A percentile compares a stretch with the other conserved stretches of the same genome.
Evolutionary conservation across 2,329 filamentous ascomycete genomes (phyloP).

Genomic region (Penicillium verrucosum): DNA sequence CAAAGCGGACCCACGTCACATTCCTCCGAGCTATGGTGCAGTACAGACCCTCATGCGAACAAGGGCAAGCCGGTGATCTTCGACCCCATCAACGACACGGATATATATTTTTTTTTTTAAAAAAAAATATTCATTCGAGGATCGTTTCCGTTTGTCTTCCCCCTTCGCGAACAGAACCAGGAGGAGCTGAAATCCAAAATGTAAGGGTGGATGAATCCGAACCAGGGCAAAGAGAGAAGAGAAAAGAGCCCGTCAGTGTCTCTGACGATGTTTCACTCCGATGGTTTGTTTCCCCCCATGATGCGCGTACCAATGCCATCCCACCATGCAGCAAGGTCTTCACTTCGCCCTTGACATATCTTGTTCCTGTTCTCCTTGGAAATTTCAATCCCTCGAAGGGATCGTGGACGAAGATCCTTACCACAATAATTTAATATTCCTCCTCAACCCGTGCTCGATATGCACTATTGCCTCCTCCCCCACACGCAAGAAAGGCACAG

Average conservation of each 20-base stretch:
- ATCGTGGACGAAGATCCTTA: neutral
- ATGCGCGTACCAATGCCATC: slow-evolving; percentile 1
- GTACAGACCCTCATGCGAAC: neutral
- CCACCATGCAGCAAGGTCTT: neutral
- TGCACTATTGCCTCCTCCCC: neutral
- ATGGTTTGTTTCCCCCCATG: neutral
- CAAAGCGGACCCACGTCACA: slow-evolving; percentile 3
- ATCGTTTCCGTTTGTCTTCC: slow-evolving; percentile 1
- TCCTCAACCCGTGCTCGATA: slow-evolving; percentile 6
- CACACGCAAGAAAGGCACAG: slow-evolving; percentile 5
- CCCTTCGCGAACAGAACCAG: neutral
- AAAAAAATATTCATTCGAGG: neutral
- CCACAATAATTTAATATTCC: slow-evolving; percentile 2
- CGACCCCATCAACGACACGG: neutral
- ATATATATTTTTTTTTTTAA: no score
- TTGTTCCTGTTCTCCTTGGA: neutral
- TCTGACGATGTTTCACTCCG: slow-evolving; percentile 6
- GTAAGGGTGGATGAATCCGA: slow-evolving; percentile 8
- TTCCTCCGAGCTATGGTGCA: slow-evolving; percentile 2
- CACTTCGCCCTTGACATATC: neutral
- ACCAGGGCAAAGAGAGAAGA: neutral
- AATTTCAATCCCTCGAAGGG: neutral
- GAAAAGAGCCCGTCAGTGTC: no score
- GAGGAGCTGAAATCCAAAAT: neutral
- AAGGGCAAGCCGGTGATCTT: neutral